Base-by-base conservation (phyloP, 2,329 filamentous ascomycete species). In the Emydomyces testavorans region DNA sequence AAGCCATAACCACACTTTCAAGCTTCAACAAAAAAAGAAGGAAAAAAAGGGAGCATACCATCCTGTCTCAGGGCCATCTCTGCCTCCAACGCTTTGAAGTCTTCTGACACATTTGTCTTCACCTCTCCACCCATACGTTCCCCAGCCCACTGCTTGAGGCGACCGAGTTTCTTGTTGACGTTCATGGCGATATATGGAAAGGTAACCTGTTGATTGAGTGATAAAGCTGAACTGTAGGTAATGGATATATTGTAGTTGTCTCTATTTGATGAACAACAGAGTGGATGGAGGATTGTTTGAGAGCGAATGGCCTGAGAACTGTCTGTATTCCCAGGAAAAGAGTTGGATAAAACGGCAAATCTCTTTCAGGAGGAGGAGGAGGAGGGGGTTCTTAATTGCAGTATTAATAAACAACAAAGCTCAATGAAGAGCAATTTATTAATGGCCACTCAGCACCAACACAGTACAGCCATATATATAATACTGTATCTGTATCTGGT, bases 121-220 rank as follows among this genome's bases (percentile, higher is more conserved):
- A 82, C 77, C 68, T 95, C 89, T 55, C 79, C 79, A 58, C 90
- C 90, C 85, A 96, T 94, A 70, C 89, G 86, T 71, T 96, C 90
- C 57, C 87, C 87, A 31, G 89, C 87, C 90, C 90, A 96, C 82
- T 96, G 90, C 73, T 90, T 93, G 73, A 94, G 82, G 62, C 90
- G 83, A 70, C 89, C 90, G 64, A 96, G 80, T 65, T 93, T 94
- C 75, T 94, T 94, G 68, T 79, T 81, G 65, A 81, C 72, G 59
- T 79, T 78, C 75, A 78, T 78, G 26, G 28, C n/a, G 18, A 15
- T 24, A 15, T 20, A 15, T 35, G 11, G 40, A 4, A 7, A n/a
- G 6, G 8, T 7, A 20, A 42, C n/a, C 26, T 6, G 3, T 23
- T 11, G 36, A 7, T 10, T 8, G n/a, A 26, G 21, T 10, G 21